Percentiles rank a stretch among this genome's conserved stretches.
Evolutionary conservation across 805 yeast species (phyloP).

Genomic region (Saccharomycopsis sp.): DNA sequence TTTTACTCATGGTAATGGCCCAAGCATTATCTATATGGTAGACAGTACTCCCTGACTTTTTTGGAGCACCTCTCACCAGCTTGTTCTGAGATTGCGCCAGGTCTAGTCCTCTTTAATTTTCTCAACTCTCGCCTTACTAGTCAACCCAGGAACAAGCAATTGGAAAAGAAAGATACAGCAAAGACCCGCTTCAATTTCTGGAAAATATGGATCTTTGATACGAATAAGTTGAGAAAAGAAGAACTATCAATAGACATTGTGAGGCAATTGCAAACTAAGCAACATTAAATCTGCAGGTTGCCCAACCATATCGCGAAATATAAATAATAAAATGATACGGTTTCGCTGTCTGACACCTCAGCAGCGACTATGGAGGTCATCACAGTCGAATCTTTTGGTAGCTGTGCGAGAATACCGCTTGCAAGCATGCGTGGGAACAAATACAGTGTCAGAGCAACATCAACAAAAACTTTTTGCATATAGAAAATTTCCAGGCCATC

Average conservation of each 20-base stretch:
- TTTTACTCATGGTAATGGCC: background rate
- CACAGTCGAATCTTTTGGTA: background rate
- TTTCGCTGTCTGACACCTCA: background rate
- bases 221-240: background rate
- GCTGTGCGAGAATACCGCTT: background rate
- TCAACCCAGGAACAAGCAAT: background rate
- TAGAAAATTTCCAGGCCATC: background rate
- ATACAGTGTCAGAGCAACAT: background rate
- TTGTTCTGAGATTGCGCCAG: background rate
- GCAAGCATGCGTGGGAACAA: background rate
- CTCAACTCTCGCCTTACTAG: no score
- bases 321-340: background rate
- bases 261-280: no score
- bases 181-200: background rate
- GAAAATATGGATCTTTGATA: background rate
- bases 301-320: background rate
- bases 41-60: background rate
- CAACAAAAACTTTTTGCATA: background rate
- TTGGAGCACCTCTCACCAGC: background rate
- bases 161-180: background rate
- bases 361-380: constrained; percentile 1
- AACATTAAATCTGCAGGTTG: no score
- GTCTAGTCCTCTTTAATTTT: background rate
- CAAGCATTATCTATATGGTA: no score
- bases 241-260: background rate